These are phyloP conservation scores for Fusarium compactum DNA, from an alignment of 2,329 filamentous ascomycete genomes.

Conservation along the genomic window DNA sequence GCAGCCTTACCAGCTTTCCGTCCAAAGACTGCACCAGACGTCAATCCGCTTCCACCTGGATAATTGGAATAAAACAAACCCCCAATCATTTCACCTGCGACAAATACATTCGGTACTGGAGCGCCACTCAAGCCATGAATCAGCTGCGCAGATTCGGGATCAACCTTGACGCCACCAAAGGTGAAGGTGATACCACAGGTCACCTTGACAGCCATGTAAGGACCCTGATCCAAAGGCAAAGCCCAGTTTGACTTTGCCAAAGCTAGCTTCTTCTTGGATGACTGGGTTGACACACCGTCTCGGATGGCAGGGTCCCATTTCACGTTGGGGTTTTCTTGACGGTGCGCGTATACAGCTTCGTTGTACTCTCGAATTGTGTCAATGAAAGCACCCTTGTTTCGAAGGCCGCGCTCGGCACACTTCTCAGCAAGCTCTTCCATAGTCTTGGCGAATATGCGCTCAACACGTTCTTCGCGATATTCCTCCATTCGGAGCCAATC, in stretches of 20 bases:
- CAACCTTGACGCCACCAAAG: constrained; percentile 16
- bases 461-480: constrained; percentile 19
- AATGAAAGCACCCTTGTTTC: neutral
- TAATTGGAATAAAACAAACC: constrained; percentile 19
- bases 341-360: constrained; percentile 11
- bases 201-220: constrained; percentile 16
- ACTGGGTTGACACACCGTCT: constrained; percentile 19
- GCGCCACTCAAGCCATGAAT: neutral
- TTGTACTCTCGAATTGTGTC: constrained; percentile 14
- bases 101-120: constrained; percentile 1
- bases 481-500: constrained; percentile 16
- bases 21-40: constrained; percentile 22
- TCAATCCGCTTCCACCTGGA: constrained; percentile 16
- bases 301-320: constrained; percentile 19
- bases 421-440: constrained; percentile 4
- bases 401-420: neutral
- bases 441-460: constrained; percentile 6
- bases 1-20: constrained; percentile 12
- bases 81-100: constrained; percentile 21
- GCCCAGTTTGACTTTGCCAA: constrained; percentile 25
- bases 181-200: constrained; percentile 21
- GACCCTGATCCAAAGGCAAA: constrained; percentile 14
- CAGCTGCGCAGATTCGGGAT: constrained; percentile 9
- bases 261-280: neutral
- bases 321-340: neutral